Base-by-base conservation (phyloP, 2,329 filamentous ascomycete species). In the Sarocladium brachiariae region DNA sequence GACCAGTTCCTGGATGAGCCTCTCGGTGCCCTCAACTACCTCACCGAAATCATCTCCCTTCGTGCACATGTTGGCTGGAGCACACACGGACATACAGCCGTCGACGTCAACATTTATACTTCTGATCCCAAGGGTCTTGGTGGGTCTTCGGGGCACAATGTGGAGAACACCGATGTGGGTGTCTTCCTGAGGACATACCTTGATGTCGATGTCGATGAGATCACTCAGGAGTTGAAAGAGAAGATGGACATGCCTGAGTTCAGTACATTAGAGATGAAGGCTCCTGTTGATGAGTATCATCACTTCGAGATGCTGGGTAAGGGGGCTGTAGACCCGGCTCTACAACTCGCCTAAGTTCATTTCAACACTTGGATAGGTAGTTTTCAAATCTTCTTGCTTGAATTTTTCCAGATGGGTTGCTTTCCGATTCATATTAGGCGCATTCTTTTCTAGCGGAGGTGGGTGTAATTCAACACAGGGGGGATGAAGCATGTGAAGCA, bases 21-120 rank as follows among this genome's bases (percentile, higher is more conserved):
- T 0, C 72, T 72, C 1, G 66, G 69, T 3, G 76, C 83, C 10
- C 70, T 75, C 27, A 67, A 75, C 3, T 71, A 78, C 2, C 87
- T 97, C 63, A 83, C 90, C 0, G 84, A 89, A 61, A 92, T 99
- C 73, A 81, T 97, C 58, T 95, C 88, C 58, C 78, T 87, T 4
- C 82, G 93, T 53, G 88, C 91, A 1, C 89, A 95, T 62, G 81
- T 96, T 38, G 95, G 93, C 13, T 99, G 93, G 93, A 85, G 81
- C 56, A 96, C 91, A 0, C 92, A 96, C 65, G 93, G 93, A 24
- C 93, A 99, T 70, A 87, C 85, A 18, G 93, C 86, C 49, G 90
- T 93, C 7, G 93, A 99, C 64, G 93, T 99, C 46, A 99, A 99
- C 67, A 89, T 99, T 57, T 99, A 97, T 70, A 86, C 87, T 49